A percentile compares a stretch with the other conserved stretches of the same genome.
These are phyloP conservation scores for Chlorella vulgaris DNA, from an alignment of 139 green algal genomes.

Conservation along the genomic window DNA sequence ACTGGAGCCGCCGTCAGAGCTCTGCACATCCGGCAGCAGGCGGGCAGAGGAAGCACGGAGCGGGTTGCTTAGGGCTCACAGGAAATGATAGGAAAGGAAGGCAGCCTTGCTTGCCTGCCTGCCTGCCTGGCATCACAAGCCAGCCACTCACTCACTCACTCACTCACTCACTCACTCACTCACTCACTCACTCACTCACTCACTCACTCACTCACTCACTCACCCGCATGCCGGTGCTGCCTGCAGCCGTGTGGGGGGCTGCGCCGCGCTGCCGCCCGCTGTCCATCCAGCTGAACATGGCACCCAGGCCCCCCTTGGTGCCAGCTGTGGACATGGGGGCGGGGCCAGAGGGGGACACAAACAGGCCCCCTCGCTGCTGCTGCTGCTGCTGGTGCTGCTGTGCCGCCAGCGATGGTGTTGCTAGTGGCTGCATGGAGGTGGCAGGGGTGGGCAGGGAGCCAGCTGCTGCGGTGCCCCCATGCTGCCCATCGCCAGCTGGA, in stretches of 20 bases:
- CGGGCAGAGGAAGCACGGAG: not conserved
- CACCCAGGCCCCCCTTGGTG: slow-evolving; percentile 17
- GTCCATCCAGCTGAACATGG: slow-evolving; percentile 37
- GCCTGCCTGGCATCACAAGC: too few species aligned
- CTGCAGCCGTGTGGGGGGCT: not conserved
- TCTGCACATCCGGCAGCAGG: not conserved
- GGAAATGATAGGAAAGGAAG: too few species aligned
- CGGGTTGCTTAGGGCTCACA: too few species aligned
- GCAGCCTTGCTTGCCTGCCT: too few species aligned
- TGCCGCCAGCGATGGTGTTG: not conserved
- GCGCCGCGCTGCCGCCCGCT: not conserved
- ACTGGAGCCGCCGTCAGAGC: slow-evolving; percentile 1
- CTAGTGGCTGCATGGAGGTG: slow-evolving; percentile 9
- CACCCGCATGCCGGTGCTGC: not conserved
- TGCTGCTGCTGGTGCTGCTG: too few species aligned
- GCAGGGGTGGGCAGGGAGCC: slow-evolving; percentile 7
- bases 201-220: too few species aligned
- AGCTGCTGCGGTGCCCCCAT: not conserved
- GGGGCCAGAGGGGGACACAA: not conserved
- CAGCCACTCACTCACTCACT: too few species aligned
- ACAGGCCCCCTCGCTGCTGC: not conserved
- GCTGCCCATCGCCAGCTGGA: not conserved
- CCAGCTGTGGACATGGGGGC: slow-evolving; percentile 22
- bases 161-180: too few species aligned
- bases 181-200: too few species aligned